Percentiles rank a stretch among this genome's conserved stretches.
Conservation (phyloP, 345 rosid genomes). For the Toxicodendron radicans region DNA sequence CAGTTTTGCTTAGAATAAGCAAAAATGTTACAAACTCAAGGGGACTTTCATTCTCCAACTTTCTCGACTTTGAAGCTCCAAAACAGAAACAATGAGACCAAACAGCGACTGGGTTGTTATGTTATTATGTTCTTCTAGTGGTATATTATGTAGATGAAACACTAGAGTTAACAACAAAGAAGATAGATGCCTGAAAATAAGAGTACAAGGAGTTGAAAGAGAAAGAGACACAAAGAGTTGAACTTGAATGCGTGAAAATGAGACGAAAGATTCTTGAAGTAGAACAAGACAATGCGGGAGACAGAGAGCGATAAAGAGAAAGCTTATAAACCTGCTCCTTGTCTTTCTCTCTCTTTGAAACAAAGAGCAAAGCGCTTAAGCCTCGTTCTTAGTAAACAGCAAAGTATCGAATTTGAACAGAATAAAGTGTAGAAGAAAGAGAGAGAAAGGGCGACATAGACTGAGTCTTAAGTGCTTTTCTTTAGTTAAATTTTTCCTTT, state of each 20-base stretch:
- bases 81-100: constrained; percentile 25
- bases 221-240: constrained; percentile 39
- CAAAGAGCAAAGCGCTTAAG: constrained; percentile 24
- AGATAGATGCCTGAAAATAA: constrained; percentile 28
- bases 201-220: constrained; percentile 29
- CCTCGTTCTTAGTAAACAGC: constrained; percentile 76
- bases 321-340: constrained; percentile 28
- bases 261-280: constrained; percentile 71
- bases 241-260: constrained; percentile 72
- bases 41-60: constrained; percentile 20
- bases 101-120: constrained; percentile 23
- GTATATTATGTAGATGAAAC: constrained; percentile 26
- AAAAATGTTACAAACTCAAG: constrained; percentile 20
- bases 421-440: constrained; percentile 62
- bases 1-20: constrained; percentile 25
- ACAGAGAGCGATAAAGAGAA: constrained; percentile 31
- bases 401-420: constrained; percentile 75
- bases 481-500: not conserved
- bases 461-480: constrained; percentile 23
- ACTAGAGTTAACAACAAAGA: constrained; percentile 17
- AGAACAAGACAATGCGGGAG: constrained; percentile 79
- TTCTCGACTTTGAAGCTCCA: constrained; percentile 19
- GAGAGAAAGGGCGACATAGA: constrained; percentile 26
- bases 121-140: constrained; percentile 23
- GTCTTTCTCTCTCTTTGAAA: constrained; percentile 38